Conservation (phyloP, 345 rosid genomes). For the Gossypium longicalyx region DNA sequence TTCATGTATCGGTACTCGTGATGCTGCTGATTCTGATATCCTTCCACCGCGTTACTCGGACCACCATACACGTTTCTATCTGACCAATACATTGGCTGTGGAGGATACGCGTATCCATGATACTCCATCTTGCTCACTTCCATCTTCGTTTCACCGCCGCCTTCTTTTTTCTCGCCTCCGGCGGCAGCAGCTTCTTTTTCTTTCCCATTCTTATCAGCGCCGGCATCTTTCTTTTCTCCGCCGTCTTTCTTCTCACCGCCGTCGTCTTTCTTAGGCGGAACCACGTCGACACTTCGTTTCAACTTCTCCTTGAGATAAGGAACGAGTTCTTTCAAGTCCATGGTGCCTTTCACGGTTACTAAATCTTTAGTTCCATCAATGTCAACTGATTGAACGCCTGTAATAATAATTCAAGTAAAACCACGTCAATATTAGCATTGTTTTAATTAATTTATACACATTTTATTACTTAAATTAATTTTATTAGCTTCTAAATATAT, state of each 20-base stretch:
- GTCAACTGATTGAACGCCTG: slow-evolving; percentile 63
- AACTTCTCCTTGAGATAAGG: slow-evolving; percentile 55
- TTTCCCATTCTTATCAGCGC: slow-evolving; percentile 28
- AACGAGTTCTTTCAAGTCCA: slow-evolving; percentile 52
- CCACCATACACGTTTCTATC: slow-evolving; percentile 37
- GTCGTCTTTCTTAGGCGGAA: slow-evolving; percentile 55
- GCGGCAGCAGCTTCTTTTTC: slow-evolving; percentile 23
- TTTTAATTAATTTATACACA: not conserved
- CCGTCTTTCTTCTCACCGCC: slow-evolving; percentile 15
- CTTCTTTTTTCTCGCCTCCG: slow-evolving; percentile 31
- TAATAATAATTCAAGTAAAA: not conserved
- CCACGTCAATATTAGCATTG: slow-evolving; percentile 9
- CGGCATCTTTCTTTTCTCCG: slow-evolving; percentile 22
- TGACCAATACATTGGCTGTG: slow-evolving; percentile 42
- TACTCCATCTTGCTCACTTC: slow-evolving; percentile 55
- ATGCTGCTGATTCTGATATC: slow-evolving; percentile 7
- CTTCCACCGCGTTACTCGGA: slow-evolving; percentile 34
- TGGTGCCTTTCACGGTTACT: slow-evolving; percentile 68
- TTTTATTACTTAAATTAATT: too few relatives aligned
- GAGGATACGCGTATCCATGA: slow-evolving; percentile 31
- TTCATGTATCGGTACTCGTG: slow-evolving; percentile 4
- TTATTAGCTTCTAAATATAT: too few relatives aligned
- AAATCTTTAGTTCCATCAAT: slow-evolving; percentile 59
- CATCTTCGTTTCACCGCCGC: slow-evolving; percentile 34
- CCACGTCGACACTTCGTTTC: slow-evolving; percentile 60